Conservation (phyloP, 805 yeast genomes). For the Candida andamanensis region DNA sequence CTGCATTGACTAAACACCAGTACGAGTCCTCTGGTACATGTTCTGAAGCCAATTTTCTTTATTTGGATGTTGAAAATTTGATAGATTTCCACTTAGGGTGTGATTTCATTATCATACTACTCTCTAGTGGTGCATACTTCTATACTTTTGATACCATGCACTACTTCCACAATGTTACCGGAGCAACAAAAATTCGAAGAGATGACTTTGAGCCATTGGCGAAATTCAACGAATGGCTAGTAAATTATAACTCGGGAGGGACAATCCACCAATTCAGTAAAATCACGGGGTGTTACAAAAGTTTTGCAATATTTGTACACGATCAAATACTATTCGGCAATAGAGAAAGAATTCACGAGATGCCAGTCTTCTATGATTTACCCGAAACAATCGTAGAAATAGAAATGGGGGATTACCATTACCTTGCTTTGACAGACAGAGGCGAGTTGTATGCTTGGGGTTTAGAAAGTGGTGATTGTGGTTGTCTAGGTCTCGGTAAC, state of each 20-base stretch:
- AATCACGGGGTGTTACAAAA: conserved; percentile 49
- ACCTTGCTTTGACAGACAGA: conserved; percentile 50
- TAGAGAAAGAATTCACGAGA: conserved; percentile 3
- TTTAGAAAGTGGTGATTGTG: conserved; percentile 53
- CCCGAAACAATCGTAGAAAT: conserved; percentile 43
- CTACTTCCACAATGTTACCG: conserved; percentile 13
- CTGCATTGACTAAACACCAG: conserved; percentile 14
- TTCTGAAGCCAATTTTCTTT: conserved; percentile 31
- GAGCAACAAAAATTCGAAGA: conserved; percentile 8
- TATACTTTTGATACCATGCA: conserved; percentile 7
- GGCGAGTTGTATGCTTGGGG: conserved; percentile 70
- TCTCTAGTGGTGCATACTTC: conserved; percentile 2
- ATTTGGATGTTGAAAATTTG: conserved; percentile 36
- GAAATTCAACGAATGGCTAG: conserved; percentile 21
- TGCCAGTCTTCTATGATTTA: conserved; percentile 16
- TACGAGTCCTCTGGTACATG: conserved; percentile 12
- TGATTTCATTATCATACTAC: conserved; percentile 29
- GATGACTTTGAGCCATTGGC: conserved; percentile 7
- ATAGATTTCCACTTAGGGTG: conserved; percentile 55
- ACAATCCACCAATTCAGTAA: conserved; percentile 37
- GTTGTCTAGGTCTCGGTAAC: conserved; percentile 62
- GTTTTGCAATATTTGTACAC: conserved; percentile 53
- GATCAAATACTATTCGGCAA: conserved; percentile 40
- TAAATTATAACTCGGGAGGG: conserved; percentile 14
- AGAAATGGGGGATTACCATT: conserved; percentile 70